phyloP scores from a whole-genome alignment of 2,329 filamentous ascomycete species.

The Sclerotinia minor region DNA sequence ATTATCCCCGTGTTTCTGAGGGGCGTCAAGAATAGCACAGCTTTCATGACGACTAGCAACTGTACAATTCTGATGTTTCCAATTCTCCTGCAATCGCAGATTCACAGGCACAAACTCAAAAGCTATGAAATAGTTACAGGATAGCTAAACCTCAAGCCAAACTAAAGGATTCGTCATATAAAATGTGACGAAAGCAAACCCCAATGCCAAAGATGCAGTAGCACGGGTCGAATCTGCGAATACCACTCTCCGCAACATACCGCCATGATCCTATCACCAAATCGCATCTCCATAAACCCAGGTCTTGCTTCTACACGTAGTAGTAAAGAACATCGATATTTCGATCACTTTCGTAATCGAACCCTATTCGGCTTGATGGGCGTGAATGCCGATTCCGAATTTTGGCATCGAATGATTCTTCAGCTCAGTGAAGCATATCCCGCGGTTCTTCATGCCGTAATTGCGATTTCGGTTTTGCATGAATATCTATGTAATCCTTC shows the following conservation, averaged over 20 bases:
- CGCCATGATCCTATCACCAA: neutral
- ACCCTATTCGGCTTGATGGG: slow-evolving; percentile 25
- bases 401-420: slow-evolving; percentile 29
- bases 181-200: slow-evolving; percentile 34
- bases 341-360: slow-evolving; percentile 28
- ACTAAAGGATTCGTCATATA: slow-evolving; percentile 26
- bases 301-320: slow-evolving; percentile 19
- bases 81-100: slow-evolving; percentile 28
- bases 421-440: slow-evolving; percentile 27
- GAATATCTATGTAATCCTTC: slow-evolving; percentile 16
- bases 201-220: slow-evolving; percentile 28
- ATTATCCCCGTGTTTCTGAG: slow-evolving; percentile 96
- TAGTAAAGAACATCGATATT: slow-evolving; percentile 27
- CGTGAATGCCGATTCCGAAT: slow-evolving; percentile 26
- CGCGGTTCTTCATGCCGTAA: slow-evolving; percentile 29
- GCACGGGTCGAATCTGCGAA: slow-evolving; percentile 27
- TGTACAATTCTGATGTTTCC: slow-evolving; percentile 67
- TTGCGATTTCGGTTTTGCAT: slow-evolving; percentile 27
- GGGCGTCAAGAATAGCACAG: slow-evolving; percentile 78
- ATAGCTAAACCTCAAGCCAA: slow-evolving; percentile 7
- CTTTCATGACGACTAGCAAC: slow-evolving; percentile 73
- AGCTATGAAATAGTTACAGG: too few species aligned
- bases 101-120: neutral
- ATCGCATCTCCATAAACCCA: slow-evolving; percentile 15
- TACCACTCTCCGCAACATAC: slow-evolving; percentile 21